Evolutionary conservation across 2,329 filamentous ascomycete genomes (phyloP).

Genomic region (Dactylellina drechsleri): DNA sequence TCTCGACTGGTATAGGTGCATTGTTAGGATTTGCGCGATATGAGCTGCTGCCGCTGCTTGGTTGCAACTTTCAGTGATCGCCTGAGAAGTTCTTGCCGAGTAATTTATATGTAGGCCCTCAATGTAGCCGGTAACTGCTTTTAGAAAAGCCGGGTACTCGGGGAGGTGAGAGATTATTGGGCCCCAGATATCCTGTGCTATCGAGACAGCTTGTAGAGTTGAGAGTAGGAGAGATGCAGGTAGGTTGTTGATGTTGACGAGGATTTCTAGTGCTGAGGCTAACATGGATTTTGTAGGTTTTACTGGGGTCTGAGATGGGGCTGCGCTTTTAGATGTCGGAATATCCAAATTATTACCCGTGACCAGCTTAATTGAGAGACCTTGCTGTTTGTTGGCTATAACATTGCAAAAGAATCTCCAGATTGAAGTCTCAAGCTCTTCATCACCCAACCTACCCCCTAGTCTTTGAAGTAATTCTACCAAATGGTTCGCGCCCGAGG

Average conservation of each 20-base stretch:
- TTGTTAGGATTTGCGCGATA: conserved; percentile 85
- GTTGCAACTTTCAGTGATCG: conserved; percentile 63
- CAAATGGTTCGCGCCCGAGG: conserved; percentile 84
- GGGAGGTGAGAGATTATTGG: conserved; percentile 87
- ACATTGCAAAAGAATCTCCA: conserved; percentile 90
- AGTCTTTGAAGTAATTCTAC: conserved; percentile 79
- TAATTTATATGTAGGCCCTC: conserved; percentile 57
- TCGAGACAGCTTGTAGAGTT: conserved; percentile 85
- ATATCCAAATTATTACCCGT: conserved; percentile 71
- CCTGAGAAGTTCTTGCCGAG: conserved; percentile 56
- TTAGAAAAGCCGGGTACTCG: conserved; percentile 77
- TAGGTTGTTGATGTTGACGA: conserved; percentile 73
- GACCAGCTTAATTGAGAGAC: conserved; percentile 92
- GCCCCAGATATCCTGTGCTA: conserved; percentile 92
- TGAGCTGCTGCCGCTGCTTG: conserved; percentile 73
- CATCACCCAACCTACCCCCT: conserved; percentile 77
- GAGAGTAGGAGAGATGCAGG: conserved; percentile 75
- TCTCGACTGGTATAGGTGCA: conserved; percentile 87
- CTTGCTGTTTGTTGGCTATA: conserved; percentile 89
- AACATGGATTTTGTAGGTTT: conserved; percentile 73
- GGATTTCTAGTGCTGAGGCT: conserved; percentile 74
- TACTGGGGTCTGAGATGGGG: conserved; percentile 60
- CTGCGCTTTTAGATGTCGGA: conserved; percentile 57
- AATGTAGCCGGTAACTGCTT: conserved; percentile 76
- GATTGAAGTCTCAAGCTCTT: conserved; percentile 72